These are phyloP conservation scores for Penicillium roqueforti DNA, from an alignment of 495 filamentous ascomycete genomes.

Conservation along the genomic window DNA sequence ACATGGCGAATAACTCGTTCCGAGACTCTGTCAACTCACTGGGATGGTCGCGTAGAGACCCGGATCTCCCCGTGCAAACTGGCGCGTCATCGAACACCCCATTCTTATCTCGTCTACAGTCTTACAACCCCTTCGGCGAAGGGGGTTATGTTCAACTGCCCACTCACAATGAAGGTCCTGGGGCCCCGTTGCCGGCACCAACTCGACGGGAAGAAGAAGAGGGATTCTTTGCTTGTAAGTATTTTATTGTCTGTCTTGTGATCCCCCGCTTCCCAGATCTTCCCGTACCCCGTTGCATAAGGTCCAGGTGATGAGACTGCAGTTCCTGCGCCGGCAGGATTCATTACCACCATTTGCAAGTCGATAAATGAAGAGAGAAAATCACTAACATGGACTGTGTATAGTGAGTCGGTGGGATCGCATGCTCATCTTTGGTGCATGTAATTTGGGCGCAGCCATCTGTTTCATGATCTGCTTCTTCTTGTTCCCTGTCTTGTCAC, in stretches of 20 bases:
- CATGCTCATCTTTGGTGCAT: slow-evolving; percentile 82
- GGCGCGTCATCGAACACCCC: slow-evolving; percentile 64
- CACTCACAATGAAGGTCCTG: slow-evolving; percentile 69
- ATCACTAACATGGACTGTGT: slow-evolving; percentile 22
- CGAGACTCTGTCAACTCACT: slow-evolving; percentile 90
- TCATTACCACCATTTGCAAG: slow-evolving; percentile 18
- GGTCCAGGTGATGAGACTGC: slow-evolving; percentile 36
- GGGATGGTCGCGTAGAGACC: slow-evolving; percentile 87
- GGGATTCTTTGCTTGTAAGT: slow-evolving; percentile 94
- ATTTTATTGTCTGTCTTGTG: slow-evolving; percentile 16
- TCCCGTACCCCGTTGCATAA: slow-evolving; percentile 12
- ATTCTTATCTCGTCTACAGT: slow-evolving; percentile 75
- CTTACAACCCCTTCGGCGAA: slow-evolving; percentile 82
- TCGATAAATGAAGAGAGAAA: slow-evolving; percentile 15
- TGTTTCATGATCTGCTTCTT: slow-evolving; percentile 92
- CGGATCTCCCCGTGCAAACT: slow-evolving; percentile 74
- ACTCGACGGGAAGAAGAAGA: slow-evolving; percentile 90
- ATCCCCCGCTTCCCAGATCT: slow-evolving; percentile 23
- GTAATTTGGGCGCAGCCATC: slow-evolving; percentile 83
- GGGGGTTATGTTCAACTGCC: slow-evolving; percentile 90
- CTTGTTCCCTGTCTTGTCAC: slow-evolving; percentile 73
- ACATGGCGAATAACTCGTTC: slow-evolving; percentile 88
- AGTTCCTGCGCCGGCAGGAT: slow-evolving; percentile 42
- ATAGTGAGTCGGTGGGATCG: slow-evolving; percentile 98
- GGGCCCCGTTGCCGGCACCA: slow-evolving; percentile 81